Percentiles rank a stretch among this genome's conserved stretches.
These are phyloP conservation scores for Artemisia annua DNA, from an alignment of 129 eudicot genomes.

Conservation along the genomic window DNA sequence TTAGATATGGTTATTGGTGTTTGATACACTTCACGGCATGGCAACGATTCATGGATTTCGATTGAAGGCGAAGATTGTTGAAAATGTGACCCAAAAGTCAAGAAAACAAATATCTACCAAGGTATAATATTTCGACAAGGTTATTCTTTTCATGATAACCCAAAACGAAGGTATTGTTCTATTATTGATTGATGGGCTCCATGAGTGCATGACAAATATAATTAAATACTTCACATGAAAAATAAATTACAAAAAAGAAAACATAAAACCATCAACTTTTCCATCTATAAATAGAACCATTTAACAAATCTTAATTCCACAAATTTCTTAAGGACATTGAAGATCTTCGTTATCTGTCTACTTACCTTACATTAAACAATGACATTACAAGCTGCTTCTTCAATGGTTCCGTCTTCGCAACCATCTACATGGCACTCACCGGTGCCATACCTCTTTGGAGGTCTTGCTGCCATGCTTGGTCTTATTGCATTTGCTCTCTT, in stretches of 20 bases:
- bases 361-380: conserved; percentile 9
- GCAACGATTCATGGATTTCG: too few species aligned
- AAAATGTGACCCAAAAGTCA: too few species aligned
- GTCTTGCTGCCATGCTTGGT: conserved; percentile 69
- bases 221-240: neutral
- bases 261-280: conserved; percentile 18
- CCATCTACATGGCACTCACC: conserved; percentile 80
- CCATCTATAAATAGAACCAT: conserved; percentile 25
- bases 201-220: conserved; percentile 8
- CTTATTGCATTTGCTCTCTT: conserved; percentile 65
- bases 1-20: too few species aligned
- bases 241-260: neutral
- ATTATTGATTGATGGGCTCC: conserved; percentile 10
- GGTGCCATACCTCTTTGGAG: conserved; percentile 68
- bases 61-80: too few species aligned
- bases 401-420: conserved; percentile 40
- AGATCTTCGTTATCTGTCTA: neutral
- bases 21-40: too few species aligned
- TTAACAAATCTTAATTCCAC: conserved; percentile 20
- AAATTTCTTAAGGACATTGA: neutral
- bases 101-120: too few species aligned
- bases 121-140: too few species aligned
- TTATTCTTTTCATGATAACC: too few species aligned
- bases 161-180: neutral
- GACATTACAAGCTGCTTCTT: conserved; percentile 7